Evolutionary conservation across 2,329 filamentous ascomycete genomes (phyloP), one percentile per base, ranked within the genome.

Genomic region (Botrytis galanthina): DNA sequence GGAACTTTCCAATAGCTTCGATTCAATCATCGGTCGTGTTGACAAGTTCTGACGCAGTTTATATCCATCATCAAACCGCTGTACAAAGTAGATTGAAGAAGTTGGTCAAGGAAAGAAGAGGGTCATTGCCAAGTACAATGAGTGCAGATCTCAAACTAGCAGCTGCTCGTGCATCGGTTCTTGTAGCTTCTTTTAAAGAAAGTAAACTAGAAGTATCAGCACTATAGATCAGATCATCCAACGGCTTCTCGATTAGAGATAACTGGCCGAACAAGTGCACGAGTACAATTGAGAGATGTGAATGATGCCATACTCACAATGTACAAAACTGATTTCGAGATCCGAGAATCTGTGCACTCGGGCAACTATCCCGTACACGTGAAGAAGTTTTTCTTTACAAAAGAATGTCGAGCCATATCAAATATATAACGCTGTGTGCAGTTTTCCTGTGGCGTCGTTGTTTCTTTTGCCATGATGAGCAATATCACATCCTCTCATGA

Each of bases 1-100:
- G 66, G n/a, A 69, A 69, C 66, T 69, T 69, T 57, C 37, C 51
- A 57, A 57, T 57, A 57, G 48, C 37, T 29, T 20, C 29, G 29
- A 32, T 26, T n/a, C 10, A 39, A 42, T 20, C 22, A 18, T 14
- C n/a, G 6, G 12, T 46, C 12, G 18, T 39, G 46, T 64, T 22
- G 2, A 39, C 9, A 29, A 54, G 46, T 54, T 20, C 7, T 54
- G 20, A 35, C 46, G 14, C 22, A 54, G 9, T 20, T 37, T 1
- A 54, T 51, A 18, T n/a, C 26, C 10, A 68, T 42, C 5, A 57
- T 26, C 3, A 35, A 57, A 29, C 35, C n/a, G 2, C 1, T 39
- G 14, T 69, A 57, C 5, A 32, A 12, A 32, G 37, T n/a, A 16
- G 35, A 42, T 26, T 1, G 4, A 32, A 35, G 18, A 32, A 32